Base-by-base conservation (phyloP, 495 filamentous ascomycete species). In the Xylaria nigripes region DNA sequence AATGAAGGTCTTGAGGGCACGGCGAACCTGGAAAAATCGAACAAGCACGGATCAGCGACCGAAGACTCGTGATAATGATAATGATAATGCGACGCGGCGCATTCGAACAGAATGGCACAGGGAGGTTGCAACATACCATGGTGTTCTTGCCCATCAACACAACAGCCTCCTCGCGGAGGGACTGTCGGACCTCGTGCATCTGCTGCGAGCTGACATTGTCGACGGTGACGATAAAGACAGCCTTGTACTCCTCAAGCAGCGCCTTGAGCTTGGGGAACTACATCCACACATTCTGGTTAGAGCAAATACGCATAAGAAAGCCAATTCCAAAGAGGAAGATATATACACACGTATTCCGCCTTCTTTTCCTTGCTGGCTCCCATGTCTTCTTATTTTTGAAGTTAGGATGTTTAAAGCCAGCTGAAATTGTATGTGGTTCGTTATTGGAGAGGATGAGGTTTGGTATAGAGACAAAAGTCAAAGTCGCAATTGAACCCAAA, bases 71-170 rank as follows among this genome's bases (percentile, higher is more conserved):
- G 3, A 2, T n/a, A 19, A 40, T 6, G n/a, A n/a, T n/a, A n/a
- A n/a, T n/a, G n/a, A n/a, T n/a, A n/a, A 15, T 12, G 36, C 15
- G n/a, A 40, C 36, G 36, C n/a, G 5, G 36, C 36, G 36, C 36
- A 3, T 19, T 16, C 36, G n/a, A 18, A 16, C 5, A 13, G 36
- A 18, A 19, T 4, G 36, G 36, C 3, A 12, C 41, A 36, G 32
- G 13, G 32, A 15, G 36, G 15, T 12, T 19, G 12, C 4, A 18
- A 55, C 57, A 30, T 18, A 90, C 90, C 92, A 97, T 97, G 71
- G 92, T 97, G 81, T 99, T 99, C 84, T 99, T 99, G 68, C 93
- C 93, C 93, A 99, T 99, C 74, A 97, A 81, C 59, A 97, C 90
- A 62, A 96, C 85, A 74, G 81, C 91, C 70, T 94, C 77, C 36